These are phyloP conservation scores for Russula griseocarnosa DNA, from an alignment of 768 basidiomycete species.

Conservation along the genomic window DNA sequence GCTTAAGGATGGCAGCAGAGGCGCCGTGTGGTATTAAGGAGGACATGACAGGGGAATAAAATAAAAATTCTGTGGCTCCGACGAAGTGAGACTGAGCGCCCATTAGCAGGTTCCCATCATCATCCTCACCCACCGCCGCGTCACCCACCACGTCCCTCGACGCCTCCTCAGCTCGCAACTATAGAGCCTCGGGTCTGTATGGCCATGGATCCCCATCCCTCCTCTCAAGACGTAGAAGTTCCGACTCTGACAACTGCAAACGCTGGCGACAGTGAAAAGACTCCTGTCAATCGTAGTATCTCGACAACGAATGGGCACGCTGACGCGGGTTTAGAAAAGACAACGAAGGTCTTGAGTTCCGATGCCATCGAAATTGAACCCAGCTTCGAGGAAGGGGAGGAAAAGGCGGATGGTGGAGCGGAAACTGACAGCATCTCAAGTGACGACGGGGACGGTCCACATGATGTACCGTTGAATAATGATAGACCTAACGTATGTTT, in stretches of 20 bases:
- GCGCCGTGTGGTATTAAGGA: slow-evolving; percentile 49
- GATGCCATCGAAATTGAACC: slow-evolving; percentile 6
- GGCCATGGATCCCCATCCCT: slow-evolving; percentile 2
- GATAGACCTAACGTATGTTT: slow-evolving; percentile 10
- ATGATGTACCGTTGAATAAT: neutral
- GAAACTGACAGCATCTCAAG: neutral
- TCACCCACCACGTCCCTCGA: slow-evolving; percentile 12
- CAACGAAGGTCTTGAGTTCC: neutral
- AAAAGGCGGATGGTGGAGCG: neutral
- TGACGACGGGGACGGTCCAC: slow-evolving; percentile 1
- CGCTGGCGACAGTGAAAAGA: neutral
- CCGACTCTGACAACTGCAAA: slow-evolving; percentile 6
- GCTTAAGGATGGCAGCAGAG: slow-evolving; percentile 72
- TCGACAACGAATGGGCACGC: slow-evolving; percentile 9
- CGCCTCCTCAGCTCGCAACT: neutral
- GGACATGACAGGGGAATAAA: neutral
- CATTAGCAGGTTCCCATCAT: neutral
- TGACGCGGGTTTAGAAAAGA: neutral
- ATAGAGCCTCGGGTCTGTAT: neutral
- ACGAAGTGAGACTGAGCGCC: neutral
- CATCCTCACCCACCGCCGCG: slow-evolving; percentile 6
- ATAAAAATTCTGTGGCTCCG: neutral
- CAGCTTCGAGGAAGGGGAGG: slow-evolving; percentile 8
- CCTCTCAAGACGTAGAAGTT: slow-evolving; percentile 9
- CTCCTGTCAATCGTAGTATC: neutral